phyloP scores from a whole-genome alignment of 1,139 yeast genomes.

The Hemisphaericaspora subhashii region DNA sequence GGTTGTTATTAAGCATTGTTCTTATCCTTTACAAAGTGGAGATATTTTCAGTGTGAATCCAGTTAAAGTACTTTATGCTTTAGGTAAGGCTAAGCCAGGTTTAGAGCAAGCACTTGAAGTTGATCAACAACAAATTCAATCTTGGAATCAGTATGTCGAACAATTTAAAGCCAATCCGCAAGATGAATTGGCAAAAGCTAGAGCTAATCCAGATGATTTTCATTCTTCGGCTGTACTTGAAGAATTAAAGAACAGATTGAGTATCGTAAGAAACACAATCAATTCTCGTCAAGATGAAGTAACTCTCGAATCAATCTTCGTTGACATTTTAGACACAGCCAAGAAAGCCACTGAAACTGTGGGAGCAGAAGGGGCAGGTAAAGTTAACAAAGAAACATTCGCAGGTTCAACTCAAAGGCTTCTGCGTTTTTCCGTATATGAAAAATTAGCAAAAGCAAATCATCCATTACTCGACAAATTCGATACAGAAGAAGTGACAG shows the following conservation, averaged over 20 bases:
- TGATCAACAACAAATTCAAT: slow-evolving; percentile 68
- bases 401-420: slow-evolving; percentile 21
- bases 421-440: slow-evolving; percentile 29
- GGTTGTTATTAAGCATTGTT: slow-evolving; percentile 71
- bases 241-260: not conserved
- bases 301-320: slow-evolving; percentile 48
- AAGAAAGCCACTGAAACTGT: slow-evolving; percentile 3
- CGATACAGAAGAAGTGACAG: slow-evolving; percentile 19
- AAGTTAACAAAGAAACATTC: slow-evolving; percentile 23
- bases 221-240: not conserved
- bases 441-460: slow-evolving; percentile 26
- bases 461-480: slow-evolving; percentile 27
- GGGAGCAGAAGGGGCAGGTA: slow-evolving; percentile 22
- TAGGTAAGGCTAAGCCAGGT: slow-evolving; percentile 83
- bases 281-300: slow-evolving; percentile 39
- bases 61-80: slow-evolving; percentile 78
- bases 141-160: slow-evolving; percentile 73
- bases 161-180: slow-evolving; percentile 58
- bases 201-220: not conserved
- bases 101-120: slow-evolving; percentile 63
- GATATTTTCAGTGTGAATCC: slow-evolving; percentile 87
- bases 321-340: slow-evolving; percentile 30
- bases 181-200: slow-evolving; percentile 48
- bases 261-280: slow-evolving; percentile 35
- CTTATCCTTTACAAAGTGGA: slow-evolving; percentile 76